A percentile compares a stretch with the other conserved stretches of the same genome.
Conservation (phyloP, 2,329 filamentous ascomycete species). For the Orbilia ellipsospora region DNA sequence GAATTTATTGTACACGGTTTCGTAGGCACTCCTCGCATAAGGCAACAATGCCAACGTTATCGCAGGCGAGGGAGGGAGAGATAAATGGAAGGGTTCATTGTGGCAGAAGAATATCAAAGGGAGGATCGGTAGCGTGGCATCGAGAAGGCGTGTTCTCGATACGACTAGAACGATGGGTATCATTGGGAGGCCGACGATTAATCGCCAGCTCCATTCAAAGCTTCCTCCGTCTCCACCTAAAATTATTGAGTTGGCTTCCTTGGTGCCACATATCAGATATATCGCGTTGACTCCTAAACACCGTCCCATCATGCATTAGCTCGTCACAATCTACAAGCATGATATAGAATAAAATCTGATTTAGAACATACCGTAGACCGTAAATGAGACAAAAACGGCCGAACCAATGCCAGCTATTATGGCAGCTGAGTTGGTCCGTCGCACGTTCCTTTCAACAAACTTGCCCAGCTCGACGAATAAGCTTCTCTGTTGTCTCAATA, state of each 20-base stretch:
- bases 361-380: slow-evolving; percentile 61
- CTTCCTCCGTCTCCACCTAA: slow-evolving; percentile 56
- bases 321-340: slow-evolving; percentile 35
- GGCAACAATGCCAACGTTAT: slow-evolving; percentile 75
- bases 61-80: slow-evolving; percentile 73
- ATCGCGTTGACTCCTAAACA: slow-evolving; percentile 69
- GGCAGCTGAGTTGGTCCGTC: slow-evolving; percentile 73
- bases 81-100: slow-evolving; percentile 67
- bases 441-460: slow-evolving; percentile 69
- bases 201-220: slow-evolving; percentile 61
- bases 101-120: slow-evolving; percentile 70
- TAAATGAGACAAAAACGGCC: slow-evolving; percentile 50
- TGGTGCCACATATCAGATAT: slow-evolving; percentile 73
- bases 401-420: slow-evolving; percentile 66
- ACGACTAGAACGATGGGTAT: slow-evolving; percentile 76
- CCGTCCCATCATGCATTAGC: slow-evolving; percentile 56
- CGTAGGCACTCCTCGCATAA: slow-evolving; percentile 73
- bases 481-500: slow-evolving; percentile 79
- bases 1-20: slow-evolving; percentile 70
- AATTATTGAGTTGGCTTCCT: slow-evolving; percentile 71
- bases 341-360: too few relatives aligned
- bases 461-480: slow-evolving; percentile 75
- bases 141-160: slow-evolving; percentile 73
- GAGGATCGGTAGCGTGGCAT: slow-evolving; percentile 72
- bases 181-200: slow-evolving; percentile 72